A percentile compares a stretch with the other conserved stretches of the same genome.
Evolutionary conservation across 345 rosid genomes (phyloP).

Genomic region (Euclidium syriacum): DNA sequence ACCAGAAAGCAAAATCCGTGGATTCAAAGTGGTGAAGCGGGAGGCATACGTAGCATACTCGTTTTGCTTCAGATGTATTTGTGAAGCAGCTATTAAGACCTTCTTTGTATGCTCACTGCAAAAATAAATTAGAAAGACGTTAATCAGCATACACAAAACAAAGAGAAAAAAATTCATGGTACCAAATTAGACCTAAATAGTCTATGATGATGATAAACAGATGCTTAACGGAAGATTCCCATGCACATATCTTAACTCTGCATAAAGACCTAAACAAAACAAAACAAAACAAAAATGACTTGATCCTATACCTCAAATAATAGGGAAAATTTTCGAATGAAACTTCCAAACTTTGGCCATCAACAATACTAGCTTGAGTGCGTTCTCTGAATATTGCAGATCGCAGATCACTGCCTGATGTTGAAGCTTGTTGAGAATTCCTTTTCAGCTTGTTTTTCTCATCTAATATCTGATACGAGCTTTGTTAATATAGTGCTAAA

Average conservation of each 20-base stretch:
- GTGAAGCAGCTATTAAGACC: slow-evolving; percentile 71
- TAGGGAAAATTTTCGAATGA: slow-evolving; percentile 84
- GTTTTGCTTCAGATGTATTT: slow-evolving; percentile 77
- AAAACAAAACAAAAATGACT: slow-evolving; percentile 25
- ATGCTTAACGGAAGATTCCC: too few relatives aligned
- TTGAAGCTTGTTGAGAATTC: slow-evolving; percentile 50
- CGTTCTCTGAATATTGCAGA: slow-evolving; percentile 57
- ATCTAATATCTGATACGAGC: slow-evolving; percentile 60
- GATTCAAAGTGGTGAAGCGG: slow-evolving; percentile 62
- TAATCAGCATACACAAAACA: slow-evolving; percentile 2
- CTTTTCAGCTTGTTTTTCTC: slow-evolving; percentile 57
- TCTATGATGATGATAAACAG: slow-evolving; percentile 5
- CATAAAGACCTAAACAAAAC: background rate
- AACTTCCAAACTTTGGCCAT: slow-evolving; percentile 60
- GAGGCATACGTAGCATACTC: slow-evolving; percentile 68
- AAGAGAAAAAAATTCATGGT: background rate
- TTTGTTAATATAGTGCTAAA: slow-evolving; percentile 12
- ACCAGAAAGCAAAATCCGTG: slow-evolving; percentile 88
- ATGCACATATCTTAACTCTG: slow-evolving; percentile 23
- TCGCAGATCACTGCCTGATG: slow-evolving; percentile 46
- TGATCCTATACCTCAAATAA: slow-evolving; percentile 59
- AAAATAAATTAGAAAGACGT: slow-evolving; percentile 6
- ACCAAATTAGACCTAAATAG: background rate
- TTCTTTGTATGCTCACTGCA: slow-evolving; percentile 76
- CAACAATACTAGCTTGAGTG: slow-evolving; percentile 68